A percentile compares a stretch with the other conserved stretches of the same genome.
Evolutionary conservation across 2,329 filamentous ascomycete genomes (phyloP).

Genomic region (Claviceps citrina): DNA sequence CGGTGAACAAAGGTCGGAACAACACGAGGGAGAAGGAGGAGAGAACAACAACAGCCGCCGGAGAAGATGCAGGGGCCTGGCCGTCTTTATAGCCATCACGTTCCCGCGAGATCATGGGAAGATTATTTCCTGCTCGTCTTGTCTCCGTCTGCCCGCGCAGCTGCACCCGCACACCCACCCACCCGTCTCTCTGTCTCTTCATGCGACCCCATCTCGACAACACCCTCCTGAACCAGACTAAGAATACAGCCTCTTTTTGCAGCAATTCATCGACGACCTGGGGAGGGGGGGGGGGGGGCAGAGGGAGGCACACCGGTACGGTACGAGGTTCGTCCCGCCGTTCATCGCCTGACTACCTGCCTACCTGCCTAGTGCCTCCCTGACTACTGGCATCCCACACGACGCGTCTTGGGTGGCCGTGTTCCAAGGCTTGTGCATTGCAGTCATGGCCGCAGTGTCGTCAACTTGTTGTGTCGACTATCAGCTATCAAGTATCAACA

Average conservation of each 20-base stretch:
- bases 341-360: slow-evolving; percentile 6
- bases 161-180: neutral
- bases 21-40: neutral
- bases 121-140: neutral
- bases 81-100: slow-evolving; percentile 3
- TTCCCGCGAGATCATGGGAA: neutral
- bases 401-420: neutral
- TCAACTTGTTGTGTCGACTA: neutral
- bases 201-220: slow-evolving; percentile 1
- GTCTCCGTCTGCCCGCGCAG: neutral
- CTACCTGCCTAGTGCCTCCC: too few relatives aligned
- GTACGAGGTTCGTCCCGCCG: slow-evolving; percentile 8
- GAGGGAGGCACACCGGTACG: slow-evolving; percentile 4
- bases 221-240: too few relatives aligned
- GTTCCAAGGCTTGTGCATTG: neutral
- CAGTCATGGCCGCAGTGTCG: neutral
- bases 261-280: neutral
- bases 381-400: slow-evolving; percentile 2
- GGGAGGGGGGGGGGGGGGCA: too few relatives aligned
- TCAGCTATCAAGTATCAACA: neutral
- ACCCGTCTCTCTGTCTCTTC: neutral
- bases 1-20: neutral
- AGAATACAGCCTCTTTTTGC: too few relatives aligned
- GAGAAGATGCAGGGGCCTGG: neutral
- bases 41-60: neutral